These are phyloP conservation scores for Trichoderma harzianum DNA, from an alignment of 2,329 filamentous ascomycete genomes.

Conservation along the genomic window DNA sequence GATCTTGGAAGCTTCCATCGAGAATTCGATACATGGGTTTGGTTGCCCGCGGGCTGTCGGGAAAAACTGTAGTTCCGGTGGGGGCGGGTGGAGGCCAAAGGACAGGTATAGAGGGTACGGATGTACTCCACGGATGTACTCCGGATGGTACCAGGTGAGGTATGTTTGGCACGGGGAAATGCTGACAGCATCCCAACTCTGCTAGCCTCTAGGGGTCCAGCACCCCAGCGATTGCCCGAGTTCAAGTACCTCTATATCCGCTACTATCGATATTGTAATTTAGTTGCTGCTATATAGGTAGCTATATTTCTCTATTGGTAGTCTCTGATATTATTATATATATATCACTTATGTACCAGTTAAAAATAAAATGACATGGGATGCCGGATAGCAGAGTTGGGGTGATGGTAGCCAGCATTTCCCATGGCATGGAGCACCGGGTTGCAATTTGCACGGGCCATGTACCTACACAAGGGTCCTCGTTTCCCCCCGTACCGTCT, in stretches of 20 bases:
- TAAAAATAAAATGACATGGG: too few relatives aligned
- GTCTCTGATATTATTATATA: too few relatives aligned
- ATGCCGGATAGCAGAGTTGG: too few relatives aligned
- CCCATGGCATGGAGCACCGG: not conserved
- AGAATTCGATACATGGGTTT: not conserved
- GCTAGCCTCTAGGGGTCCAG: not conserved
- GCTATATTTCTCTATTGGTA: too few relatives aligned
- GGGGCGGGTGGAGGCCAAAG: not conserved
- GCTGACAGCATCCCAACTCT: not conserved
- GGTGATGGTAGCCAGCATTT: too few relatives aligned
- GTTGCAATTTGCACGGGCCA: not conserved
- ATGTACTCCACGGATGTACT: not conserved
- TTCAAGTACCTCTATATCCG: too few relatives aligned
- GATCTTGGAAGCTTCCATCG: not conserved
- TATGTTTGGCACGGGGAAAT: not conserved
- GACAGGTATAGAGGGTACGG: not conserved
- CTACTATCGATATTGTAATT: too few relatives aligned
- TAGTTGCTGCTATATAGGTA: too few relatives aligned
- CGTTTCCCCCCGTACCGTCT: not conserved
- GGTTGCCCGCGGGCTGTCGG: not conserved
- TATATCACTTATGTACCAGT: too few relatives aligned
- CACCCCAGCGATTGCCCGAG: too few relatives aligned
- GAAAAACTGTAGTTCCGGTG: slow-evolving; percentile 16
- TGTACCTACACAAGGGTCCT: not conserved
- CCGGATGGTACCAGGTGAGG: not conserved